phyloP scores from a whole-genome alignment of 257 asterid genomes.

The Fraxinus cuspidata region DNA sequence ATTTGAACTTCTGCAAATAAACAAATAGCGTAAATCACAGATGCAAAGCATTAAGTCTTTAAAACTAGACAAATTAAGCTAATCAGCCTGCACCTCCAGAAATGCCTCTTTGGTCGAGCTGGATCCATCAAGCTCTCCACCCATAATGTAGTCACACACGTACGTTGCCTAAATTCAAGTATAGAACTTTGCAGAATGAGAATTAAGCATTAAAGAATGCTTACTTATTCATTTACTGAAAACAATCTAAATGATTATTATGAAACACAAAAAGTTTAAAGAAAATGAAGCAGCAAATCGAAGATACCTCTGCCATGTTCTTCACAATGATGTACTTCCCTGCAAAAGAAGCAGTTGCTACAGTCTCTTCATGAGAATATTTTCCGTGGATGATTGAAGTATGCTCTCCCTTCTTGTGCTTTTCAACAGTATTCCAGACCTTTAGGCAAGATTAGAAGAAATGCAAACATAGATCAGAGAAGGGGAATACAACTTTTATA shows the following conservation, averaged over 20 bases:
- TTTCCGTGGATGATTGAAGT: conserved; percentile 96
- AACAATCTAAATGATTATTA: not conserved
- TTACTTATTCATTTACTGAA: not conserved
- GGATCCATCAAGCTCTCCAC: conserved; percentile 92
- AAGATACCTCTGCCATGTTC: conserved; percentile 84
- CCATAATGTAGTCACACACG: conserved; percentile 91
- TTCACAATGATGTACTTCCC: conserved; percentile 83
- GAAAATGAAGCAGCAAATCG: conserved; percentile 14
- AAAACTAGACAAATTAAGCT: conserved; percentile 5
- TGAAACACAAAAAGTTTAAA: not conserved
- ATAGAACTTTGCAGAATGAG: not conserved
- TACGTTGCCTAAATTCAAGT: conserved; percentile 68
- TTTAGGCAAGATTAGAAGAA: conserved; percentile 21
- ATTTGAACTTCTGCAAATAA: conserved; percentile 76
- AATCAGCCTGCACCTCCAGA: conserved; percentile 60
- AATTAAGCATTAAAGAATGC: not conserved
- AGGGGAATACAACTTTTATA: conserved; percentile 1
- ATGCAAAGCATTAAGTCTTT: conserved; percentile 10
- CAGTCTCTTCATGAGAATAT: conserved; percentile 90
- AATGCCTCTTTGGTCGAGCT: conserved; percentile 96
- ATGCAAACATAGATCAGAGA: not conserved
- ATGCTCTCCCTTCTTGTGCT: conserved; percentile 95
- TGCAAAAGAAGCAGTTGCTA: conserved; percentile 98
- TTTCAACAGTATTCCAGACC: conserved; percentile 95
- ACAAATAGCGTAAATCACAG: conserved; percentile 25